A percentile compares a stretch with the other conserved stretches of the same genome.
Conservation (phyloP, 352 stramenopile species). For the Phytopythium delawarense region DNA sequence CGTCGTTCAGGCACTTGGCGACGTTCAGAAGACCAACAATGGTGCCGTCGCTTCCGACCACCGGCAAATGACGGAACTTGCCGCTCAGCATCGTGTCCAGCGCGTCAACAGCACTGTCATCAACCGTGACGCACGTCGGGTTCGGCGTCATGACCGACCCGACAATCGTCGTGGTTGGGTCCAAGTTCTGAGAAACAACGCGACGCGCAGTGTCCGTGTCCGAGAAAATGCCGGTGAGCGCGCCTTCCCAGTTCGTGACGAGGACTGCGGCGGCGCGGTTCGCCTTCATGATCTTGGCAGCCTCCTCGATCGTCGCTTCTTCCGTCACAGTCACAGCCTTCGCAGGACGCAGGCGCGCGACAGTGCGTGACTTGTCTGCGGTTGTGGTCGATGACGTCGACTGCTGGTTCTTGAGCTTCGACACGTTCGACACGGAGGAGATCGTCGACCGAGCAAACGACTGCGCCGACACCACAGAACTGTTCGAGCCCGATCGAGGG, state of each 20-base stretch:
- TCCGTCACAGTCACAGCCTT: conserved; percentile 88
- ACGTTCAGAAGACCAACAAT: conserved; percentile 97
- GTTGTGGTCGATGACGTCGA: conserved; percentile 18
- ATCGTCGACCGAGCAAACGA: conserved; percentile 77
- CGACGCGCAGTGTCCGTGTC: conserved; percentile 87
- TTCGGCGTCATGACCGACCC: conserved; percentile 83
- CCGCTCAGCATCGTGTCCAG: conserved; percentile 85
- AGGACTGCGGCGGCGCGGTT: conserved; percentile 92
- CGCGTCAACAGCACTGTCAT: conserved; percentile 80
- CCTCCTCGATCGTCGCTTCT: conserved; percentile 80
- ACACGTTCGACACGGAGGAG: conserved; percentile 76
- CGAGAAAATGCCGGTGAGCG: conserved; percentile 93
- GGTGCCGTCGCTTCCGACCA: conserved; percentile 76
- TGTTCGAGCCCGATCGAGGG: conserved; percentile 64
- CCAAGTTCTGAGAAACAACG: conserved; percentile 72
- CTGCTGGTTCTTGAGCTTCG: conserved; percentile 57
- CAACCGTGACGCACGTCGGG: conserved; percentile 74
- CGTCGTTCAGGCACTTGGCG: conserved; percentile 97
- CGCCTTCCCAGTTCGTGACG: conserved; percentile 83
- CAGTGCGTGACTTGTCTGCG: conserved; percentile 67
- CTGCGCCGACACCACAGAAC: conserved; percentile 68
- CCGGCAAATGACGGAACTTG: conserved; percentile 96
- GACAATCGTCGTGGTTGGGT: conserved; percentile 62
- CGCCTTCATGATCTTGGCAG: conserved; percentile 87
- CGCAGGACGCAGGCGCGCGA: conserved; percentile 70